Evolutionary conservation across 495 filamentous ascomycete genomes (phyloP).

Genomic region (Penicillium waksmanii): DNA sequence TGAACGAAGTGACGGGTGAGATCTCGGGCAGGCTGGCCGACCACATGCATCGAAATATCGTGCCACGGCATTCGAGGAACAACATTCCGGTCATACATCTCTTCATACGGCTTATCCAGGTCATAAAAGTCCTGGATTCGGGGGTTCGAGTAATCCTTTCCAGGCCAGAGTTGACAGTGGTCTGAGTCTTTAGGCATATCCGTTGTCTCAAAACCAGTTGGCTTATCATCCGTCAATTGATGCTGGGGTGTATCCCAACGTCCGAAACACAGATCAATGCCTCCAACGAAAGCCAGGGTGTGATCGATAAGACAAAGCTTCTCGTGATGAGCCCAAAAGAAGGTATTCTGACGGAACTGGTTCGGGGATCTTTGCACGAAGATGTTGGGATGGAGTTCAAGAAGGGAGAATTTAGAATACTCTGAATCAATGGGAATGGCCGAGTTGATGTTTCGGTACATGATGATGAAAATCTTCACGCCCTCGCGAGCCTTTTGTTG

Average conservation of each 20-base stretch:
- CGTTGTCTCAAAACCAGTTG: conserved; percentile 86
- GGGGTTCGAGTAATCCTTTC: conserved; percentile 98
- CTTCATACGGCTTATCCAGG: conserved; percentile 92
- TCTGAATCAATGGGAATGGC: conserved; percentile 98
- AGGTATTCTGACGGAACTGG: conserved; percentile 98
- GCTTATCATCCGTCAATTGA: conserved; percentile 86
- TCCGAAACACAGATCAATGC: conserved; percentile 96
- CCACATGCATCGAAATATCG: conserved; percentile 97
- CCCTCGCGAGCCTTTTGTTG: conserved; percentile 92
- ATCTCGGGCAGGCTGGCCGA: conserved; percentile 93
- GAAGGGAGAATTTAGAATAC: conserved; percentile 95
- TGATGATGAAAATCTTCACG: conserved; percentile 97
- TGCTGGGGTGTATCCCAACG: conserved; percentile 97
- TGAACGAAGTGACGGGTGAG: conserved; percentile 98
- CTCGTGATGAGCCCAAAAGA: conserved; percentile 99
- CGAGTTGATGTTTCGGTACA: conserved; percentile 98
- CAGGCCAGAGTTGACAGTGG: conserved; percentile 94
- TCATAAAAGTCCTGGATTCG: conserved; percentile 93
- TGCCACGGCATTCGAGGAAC: conserved; percentile 98
- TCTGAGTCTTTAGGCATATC: conserved; percentile 84
- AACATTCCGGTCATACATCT: conserved; percentile 94
- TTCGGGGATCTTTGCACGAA: conserved; percentile 96
- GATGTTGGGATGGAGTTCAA: conserved; percentile 94
- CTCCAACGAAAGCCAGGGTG: conserved; percentile 92
- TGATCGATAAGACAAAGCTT: conserved; percentile 97